These are phyloP conservation scores for Comarum palustre DNA, from an alignment of 306 rosid species.

Conservation along the genomic window DNA sequence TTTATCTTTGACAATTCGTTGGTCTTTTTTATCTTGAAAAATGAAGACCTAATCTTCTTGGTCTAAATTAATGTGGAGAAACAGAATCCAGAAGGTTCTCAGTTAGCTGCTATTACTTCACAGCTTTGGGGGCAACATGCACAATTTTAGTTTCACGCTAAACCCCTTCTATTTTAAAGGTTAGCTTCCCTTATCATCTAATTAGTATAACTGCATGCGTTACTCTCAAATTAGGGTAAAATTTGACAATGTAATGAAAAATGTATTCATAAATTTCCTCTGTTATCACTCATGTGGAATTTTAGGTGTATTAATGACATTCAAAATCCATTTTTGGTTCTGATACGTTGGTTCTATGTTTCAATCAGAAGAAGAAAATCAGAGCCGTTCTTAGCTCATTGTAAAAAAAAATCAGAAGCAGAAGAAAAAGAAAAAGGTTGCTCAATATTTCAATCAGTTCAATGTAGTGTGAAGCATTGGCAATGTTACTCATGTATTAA, in stretches of 20 bases:
- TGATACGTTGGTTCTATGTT: background rate
- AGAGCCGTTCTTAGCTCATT: too few species aligned
- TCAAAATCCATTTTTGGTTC: background rate
- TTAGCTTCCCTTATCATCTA: slow-evolving; percentile 14
- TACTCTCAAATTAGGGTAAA: too few species aligned
- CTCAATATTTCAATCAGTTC: too few species aligned
- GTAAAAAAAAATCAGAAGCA: too few species aligned
- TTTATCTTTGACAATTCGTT: background rate
- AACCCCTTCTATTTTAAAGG: slow-evolving; percentile 85
- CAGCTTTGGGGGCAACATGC: slow-evolving; percentile 78
- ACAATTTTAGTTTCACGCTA: slow-evolving; percentile 87
- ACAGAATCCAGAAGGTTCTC: slow-evolving; percentile 89
- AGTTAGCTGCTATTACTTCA: slow-evolving; percentile 77
- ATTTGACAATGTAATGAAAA: too few species aligned
- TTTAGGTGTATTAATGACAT: background rate
- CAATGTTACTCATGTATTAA: background rate
- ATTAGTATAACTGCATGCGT: background rate
- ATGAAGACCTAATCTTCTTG: background rate
- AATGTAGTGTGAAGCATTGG: background rate
- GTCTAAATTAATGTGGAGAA: slow-evolving; percentile 64
- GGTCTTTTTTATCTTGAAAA: too few species aligned
- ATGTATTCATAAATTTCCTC: background rate
- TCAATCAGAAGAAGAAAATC: too few species aligned
- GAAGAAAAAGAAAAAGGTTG: too few species aligned
- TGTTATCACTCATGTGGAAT: background rate